These are phyloP conservation scores for Fraxinus excelsior DNA, from an alignment of 257 asterid species.

Conservation along the genomic window DNA sequence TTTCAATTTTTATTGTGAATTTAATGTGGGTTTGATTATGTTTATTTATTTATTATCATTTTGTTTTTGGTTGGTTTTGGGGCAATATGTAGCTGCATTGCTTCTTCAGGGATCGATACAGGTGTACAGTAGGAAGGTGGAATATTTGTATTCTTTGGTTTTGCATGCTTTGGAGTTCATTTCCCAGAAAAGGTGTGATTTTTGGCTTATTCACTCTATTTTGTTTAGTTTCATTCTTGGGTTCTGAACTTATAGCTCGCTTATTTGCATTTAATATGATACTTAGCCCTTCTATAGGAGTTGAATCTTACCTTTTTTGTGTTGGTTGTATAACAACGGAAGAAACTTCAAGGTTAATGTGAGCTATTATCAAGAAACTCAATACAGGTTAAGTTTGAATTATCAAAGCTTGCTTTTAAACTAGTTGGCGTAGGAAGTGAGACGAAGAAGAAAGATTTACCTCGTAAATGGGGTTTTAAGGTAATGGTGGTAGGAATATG, in stretches of 20 bases:
- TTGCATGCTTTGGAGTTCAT: constrained; percentile 84
- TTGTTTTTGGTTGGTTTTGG: constrained; percentile 14
- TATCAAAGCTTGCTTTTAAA: not conserved
- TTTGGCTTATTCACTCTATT: not conserved
- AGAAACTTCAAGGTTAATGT: not conserved
- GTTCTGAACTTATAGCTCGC: not conserved
- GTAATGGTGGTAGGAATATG: not conserved
- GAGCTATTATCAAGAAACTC: not conserved
- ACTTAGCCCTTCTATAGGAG: not conserved
- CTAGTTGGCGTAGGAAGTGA: not conserved
- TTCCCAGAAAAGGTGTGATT: constrained; percentile 78
- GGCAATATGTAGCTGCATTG: constrained; percentile 76
- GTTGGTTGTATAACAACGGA: constrained; percentile 1
- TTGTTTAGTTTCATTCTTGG: constrained; percentile 6
- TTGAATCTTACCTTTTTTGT: not conserved
- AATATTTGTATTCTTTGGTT: constrained; percentile 84
- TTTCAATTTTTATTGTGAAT: not conserved
- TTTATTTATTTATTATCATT: not conserved
- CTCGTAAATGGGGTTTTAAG: not conserved
- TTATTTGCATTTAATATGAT: not conserved
- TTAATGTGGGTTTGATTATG: not conserved
- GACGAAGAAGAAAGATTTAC: not conserved
- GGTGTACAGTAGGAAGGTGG: constrained; percentile 97
- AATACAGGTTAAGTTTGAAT: constrained; percentile 1
- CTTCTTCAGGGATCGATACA: constrained; percentile 97